A percentile compares a stretch with the other conserved stretches of the same genome.
These are phyloP conservation scores for Colletotrichum echinochloae DNA, from an alignment of 2,329 filamentous ascomycete genomes.

Conservation along the genomic window DNA sequence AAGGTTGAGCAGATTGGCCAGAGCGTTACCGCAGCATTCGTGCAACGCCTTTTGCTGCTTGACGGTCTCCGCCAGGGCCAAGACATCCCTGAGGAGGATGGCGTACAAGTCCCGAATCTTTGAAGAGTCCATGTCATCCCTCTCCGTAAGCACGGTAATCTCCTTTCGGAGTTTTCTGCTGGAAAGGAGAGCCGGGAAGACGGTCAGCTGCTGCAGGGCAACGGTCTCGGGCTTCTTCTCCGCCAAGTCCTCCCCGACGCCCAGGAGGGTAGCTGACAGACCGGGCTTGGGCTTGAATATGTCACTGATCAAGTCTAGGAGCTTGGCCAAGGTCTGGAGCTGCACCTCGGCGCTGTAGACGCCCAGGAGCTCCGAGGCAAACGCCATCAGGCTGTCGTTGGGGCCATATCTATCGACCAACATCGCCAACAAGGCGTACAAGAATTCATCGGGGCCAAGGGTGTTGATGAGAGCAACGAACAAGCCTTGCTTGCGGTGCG, in stretches of 20 bases:
- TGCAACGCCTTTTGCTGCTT: slow-evolving; percentile 68
- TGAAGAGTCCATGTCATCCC: slow-evolving; percentile 74
- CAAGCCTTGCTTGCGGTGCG: slow-evolving; percentile 83
- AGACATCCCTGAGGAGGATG: slow-evolving; percentile 72
- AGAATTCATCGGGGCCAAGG: slow-evolving; percentile 85
- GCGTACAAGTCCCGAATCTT: slow-evolving; percentile 78
- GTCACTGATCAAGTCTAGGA: slow-evolving; percentile 80
- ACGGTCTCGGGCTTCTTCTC: slow-evolving; percentile 55
- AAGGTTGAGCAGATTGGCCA: slow-evolving; percentile 85
- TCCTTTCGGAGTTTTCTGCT: slow-evolving; percentile 68
- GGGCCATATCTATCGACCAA: slow-evolving; percentile 88
- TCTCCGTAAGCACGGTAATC: slow-evolving; percentile 67
- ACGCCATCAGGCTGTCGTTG: slow-evolving; percentile 79
- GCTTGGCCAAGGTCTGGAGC: slow-evolving; percentile 80
- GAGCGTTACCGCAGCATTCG: slow-evolving; percentile 73
- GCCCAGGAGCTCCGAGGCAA: slow-evolving; percentile 79
- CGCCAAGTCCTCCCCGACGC: slow-evolving; percentile 59
- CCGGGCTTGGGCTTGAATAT: slow-evolving; percentile 79
- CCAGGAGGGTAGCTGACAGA: slow-evolving; percentile 79
- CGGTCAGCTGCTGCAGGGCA: slow-evolving; percentile 66
- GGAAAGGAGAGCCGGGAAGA: slow-evolving; percentile 69
- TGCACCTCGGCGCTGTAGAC: slow-evolving; percentile 81
- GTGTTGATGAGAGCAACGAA: slow-evolving; percentile 89
- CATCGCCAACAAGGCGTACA: slow-evolving; percentile 89
- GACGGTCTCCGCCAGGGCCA: slow-evolving; percentile 74